These are phyloP conservation scores for Fallopia convolvulus DNA, from an alignment of 148 eudicot species.

Conservation along the genomic window DNA sequence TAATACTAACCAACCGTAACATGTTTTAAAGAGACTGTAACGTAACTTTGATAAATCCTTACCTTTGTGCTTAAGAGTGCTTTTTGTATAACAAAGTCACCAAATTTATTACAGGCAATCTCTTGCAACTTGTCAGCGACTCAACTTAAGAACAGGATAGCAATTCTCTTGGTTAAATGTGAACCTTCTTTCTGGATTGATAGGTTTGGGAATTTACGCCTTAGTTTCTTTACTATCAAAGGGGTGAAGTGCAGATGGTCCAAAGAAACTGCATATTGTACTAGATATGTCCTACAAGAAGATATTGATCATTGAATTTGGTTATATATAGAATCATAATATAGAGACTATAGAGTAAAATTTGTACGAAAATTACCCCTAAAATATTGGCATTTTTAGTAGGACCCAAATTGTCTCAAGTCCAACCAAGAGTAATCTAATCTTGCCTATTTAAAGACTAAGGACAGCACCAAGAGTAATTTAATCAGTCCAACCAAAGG, in stretches of 20 bases:
- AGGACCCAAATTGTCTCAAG: too few relatives aligned
- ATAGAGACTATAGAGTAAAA: too few relatives aligned
- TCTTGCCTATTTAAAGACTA: too few relatives aligned
- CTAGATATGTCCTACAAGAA: background rate
- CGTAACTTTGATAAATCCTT: background rate
- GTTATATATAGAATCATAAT: too few relatives aligned
- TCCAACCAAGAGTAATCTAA: too few relatives aligned
- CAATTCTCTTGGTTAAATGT: background rate
- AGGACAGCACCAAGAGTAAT: too few relatives aligned
- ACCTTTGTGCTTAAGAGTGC: background rate
- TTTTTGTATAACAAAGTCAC: background rate
- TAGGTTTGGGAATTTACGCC: background rate
- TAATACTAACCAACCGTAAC: background rate
- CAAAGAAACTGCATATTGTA: background rate
- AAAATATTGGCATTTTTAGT: too few relatives aligned
- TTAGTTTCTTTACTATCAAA: background rate
- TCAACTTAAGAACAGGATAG: background rate
- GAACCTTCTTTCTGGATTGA: background rate
- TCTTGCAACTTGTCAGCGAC: background rate
- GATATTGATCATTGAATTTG: too few relatives aligned
- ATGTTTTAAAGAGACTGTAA: background rate
- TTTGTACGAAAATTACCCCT: too few relatives aligned
- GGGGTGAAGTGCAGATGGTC: background rate
- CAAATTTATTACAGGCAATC: background rate
- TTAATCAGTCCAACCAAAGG: too few relatives aligned